Evolutionary conservation across 768 basidiomycete species (phyloP).

Genomic region (Lactarius hengduanensis): DNA sequence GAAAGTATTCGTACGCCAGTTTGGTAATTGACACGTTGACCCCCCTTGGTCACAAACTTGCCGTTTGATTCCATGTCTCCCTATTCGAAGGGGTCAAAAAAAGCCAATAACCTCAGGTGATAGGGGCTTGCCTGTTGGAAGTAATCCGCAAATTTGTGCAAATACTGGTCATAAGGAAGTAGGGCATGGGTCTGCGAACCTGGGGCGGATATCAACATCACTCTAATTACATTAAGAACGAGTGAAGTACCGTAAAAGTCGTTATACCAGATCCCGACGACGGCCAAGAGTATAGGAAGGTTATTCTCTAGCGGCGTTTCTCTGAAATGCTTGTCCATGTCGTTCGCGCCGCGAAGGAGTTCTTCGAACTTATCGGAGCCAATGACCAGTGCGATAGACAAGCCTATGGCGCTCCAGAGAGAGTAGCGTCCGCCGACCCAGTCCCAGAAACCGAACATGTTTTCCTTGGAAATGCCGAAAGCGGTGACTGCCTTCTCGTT

Average conservation of each 20-base stretch:
- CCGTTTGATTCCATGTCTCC: slow-evolving; percentile 99
- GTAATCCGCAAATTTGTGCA: slow-evolving; percentile 99
- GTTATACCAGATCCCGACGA: slow-evolving; percentile 97
- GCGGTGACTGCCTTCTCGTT: slow-evolving; percentile 91
- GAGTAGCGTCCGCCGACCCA: slow-evolving; percentile 99
- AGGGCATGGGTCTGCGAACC: slow-evolving; percentile 93
- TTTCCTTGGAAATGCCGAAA: slow-evolving; percentile 86
- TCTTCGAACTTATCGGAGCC: slow-evolving; percentile 94
- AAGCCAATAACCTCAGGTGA: not conserved
- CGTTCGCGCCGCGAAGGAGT: slow-evolving; percentile 89
- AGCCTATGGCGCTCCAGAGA: slow-evolving; percentile 96
- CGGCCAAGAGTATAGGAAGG: slow-evolving; percentile 86
- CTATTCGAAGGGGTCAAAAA: slow-evolving; percentile 33
- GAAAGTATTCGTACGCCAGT: slow-evolving; percentile 68
- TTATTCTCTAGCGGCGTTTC: slow-evolving; percentile 85
- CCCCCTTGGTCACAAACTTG: slow-evolving; percentile 93
- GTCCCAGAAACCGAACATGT: slow-evolving; percentile 99
- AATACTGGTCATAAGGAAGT: slow-evolving; percentile 97
- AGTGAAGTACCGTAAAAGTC: slow-evolving; percentile 76
- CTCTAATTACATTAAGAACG: not conserved
- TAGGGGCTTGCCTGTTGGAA: slow-evolving; percentile 77
- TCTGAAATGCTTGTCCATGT: slow-evolving; percentile 97
- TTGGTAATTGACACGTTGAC: slow-evolving; percentile 90
- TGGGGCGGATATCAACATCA: slow-evolving; percentile 31
- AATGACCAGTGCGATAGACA: slow-evolving; percentile 90